Conservation (phyloP, 1,139 yeast genomes). For the Taphrina pruni region DNA sequence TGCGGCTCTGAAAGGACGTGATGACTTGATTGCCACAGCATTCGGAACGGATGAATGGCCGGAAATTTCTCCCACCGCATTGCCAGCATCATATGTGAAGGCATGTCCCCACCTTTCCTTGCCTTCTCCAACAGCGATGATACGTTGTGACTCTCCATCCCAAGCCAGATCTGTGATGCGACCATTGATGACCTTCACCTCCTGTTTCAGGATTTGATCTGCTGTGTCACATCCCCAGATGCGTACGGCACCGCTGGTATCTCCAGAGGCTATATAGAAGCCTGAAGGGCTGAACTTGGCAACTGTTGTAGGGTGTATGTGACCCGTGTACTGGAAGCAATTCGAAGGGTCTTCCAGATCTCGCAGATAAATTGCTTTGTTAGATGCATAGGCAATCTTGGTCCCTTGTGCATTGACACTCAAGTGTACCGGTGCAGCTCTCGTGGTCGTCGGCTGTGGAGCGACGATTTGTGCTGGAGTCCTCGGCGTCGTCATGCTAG, state of each 20-base stretch:
- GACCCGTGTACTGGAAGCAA: constrained; percentile 71
- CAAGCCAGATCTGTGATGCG: constrained; percentile 83
- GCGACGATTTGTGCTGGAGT: constrained; percentile 15
- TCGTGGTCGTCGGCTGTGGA: constrained; percentile 64
- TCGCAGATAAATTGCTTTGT: constrained; percentile 78
- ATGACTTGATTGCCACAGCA: constrained; percentile 84
- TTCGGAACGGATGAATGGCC: constrained; percentile 90
- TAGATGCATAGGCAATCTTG: constrained; percentile 78
- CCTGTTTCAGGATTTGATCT: constrained; percentile 73
- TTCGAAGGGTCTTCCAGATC: constrained; percentile 62
- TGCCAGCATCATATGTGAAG: constrained; percentile 91
- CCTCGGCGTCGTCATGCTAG: constrained; percentile 2
- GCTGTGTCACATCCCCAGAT: constrained; percentile 79
- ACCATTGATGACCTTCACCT: constrained; percentile 76
- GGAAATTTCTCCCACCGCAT: constrained; percentile 90
- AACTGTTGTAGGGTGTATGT: constrained; percentile 72
- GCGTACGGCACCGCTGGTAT: constrained; percentile 70
- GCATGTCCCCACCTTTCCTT: constrained; percentile 91
- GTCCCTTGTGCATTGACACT: constrained; percentile 72
- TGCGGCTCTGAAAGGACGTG: constrained; percentile 90
- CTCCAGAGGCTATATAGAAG: constrained; percentile 89
- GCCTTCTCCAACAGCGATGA: constrained; percentile 95
- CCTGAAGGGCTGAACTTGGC: constrained; percentile 91
- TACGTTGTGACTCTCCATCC: constrained; percentile 86
- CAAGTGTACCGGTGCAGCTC: constrained; percentile 73